Evolutionary conservation across 768 basidiomycete species (phyloP).

Genomic region (Kwoniella bestiolae): DNA sequence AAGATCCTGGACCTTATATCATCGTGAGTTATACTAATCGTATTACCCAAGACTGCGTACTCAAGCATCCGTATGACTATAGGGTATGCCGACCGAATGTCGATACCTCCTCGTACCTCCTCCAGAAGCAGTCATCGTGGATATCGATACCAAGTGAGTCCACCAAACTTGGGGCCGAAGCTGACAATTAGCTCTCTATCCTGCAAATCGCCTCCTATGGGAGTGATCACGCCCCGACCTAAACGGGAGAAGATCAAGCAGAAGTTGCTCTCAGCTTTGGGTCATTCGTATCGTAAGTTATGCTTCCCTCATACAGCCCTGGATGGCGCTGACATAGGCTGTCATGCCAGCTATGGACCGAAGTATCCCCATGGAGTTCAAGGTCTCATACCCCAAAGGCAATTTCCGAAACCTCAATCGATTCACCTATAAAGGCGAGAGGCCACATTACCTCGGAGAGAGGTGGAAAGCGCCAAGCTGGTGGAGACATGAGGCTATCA

Average conservation of each 20-base stretch:
- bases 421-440: constrained; percentile 80
- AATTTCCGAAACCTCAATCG: constrained; percentile 88
- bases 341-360: constrained; percentile 36
- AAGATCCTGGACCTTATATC: constrained; percentile 97
- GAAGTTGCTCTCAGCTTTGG: constrained; percentile 34
- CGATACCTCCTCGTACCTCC: constrained; percentile 74
- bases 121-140: constrained; percentile 83
- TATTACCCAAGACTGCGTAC: no score
- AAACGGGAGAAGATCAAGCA: constrained; percentile 42
- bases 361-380: constrained; percentile 72
- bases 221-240: constrained; percentile 63
- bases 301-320: constrained; percentile 45
- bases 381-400: constrained; percentile 91
- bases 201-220: constrained; percentile 66
- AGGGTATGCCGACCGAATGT: constrained; percentile 76
- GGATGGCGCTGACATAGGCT: not conserved
- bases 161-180: not conserved
- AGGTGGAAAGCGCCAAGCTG: constrained; percentile 87
- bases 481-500: constrained; percentile 91
- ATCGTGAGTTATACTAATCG: constrained; percentile 61
- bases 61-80: not conserved
- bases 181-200: constrained; percentile 67
- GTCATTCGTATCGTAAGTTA: constrained; percentile 52
- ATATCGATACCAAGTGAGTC: constrained; percentile 67
- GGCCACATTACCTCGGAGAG: constrained; percentile 78